Conservation (phyloP, 768 basidiomycete species). For the Trametes meyenii region DNA sequence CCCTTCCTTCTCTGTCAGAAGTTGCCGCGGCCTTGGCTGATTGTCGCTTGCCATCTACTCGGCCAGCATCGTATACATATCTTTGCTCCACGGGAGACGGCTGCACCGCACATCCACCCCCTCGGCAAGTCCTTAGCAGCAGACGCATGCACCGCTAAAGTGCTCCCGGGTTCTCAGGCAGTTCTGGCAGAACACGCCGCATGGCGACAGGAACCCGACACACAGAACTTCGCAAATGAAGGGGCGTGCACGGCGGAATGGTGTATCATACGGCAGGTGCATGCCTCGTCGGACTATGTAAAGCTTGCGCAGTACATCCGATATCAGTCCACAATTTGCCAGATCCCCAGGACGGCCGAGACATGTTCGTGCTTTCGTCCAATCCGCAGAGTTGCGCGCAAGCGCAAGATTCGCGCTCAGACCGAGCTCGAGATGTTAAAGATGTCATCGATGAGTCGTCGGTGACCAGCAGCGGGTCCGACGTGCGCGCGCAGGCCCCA, state of each 20-base stretch:
- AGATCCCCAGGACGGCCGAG: background rate
- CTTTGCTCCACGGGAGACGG: background rate
- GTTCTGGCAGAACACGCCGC: background rate
- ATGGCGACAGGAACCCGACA: background rate
- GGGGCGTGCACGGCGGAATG: background rate
- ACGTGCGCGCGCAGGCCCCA: too few species aligned
- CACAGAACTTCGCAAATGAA: background rate
- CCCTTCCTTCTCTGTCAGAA: constrained; percentile 10
- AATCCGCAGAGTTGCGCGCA: background rate
- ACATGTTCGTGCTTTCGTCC: background rate
- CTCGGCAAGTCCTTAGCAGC: constrained; percentile 10
- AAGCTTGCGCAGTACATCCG: constrained; percentile 3
- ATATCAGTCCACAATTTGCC: constrained; percentile 1
- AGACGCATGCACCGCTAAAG: constrained; percentile 2
- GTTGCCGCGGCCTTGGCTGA: background rate
- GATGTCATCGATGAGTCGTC: too few species aligned
- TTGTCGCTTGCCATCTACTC: constrained; percentile 2
- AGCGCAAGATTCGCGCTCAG: too few species aligned
- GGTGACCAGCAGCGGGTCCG: too few species aligned
- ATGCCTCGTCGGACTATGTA: background rate
- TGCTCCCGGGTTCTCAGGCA: background rate
- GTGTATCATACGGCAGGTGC: background rate
- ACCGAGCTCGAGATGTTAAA: too few species aligned
- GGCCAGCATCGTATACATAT: constrained; percentile 3
- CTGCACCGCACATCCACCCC: background rate